Base-by-base conservation (phyloP, 2,329 filamentous ascomycete species). In the Venturia oleaginea region DNA sequence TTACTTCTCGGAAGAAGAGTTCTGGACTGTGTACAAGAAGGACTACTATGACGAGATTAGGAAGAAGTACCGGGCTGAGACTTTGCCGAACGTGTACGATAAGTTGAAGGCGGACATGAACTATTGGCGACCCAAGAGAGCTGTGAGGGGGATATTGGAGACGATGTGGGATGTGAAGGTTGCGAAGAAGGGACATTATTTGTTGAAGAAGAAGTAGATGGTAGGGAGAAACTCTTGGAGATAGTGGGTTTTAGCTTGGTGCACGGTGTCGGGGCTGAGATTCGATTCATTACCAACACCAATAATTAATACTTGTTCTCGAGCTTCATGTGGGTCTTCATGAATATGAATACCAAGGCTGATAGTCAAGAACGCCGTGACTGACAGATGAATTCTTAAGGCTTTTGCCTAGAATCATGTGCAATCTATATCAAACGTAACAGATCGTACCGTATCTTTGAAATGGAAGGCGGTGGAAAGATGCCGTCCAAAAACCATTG, bases 1-100 rank as follows among this genome's bases (percentile, higher is more conserved):
- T 0, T 89, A 86, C 72, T 88, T 88, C 71, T 83, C 80, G 3
- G 83, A 87, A 70, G 80, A 83, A 0, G 87, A 90, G 67, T 90
- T 90, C 71, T 89, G 87, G 86, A 72, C 76, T 10, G 78, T 83
- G 62, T 90, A 89, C 66, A 82, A 88, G 70, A 77, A 79, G 48
- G 69, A 75, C 8, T 83, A 83, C 70, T 89, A 90, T 66, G 82
- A 88, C 54, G 72, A 71, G 2, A 73, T 89, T 62, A 76, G 87
- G 24, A 72, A 73, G 32, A 84, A 82, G 70, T 90, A 89, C 69
- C 74, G 77, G 5, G 87, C 87, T 0, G 75, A 76, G 1, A 80
- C 83, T 60, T 70, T 90, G 67, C 86, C 85, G 0, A 85, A 77
- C 38, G 85, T 89, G 1, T 88, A 85, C 66, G 85, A 90, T 68